Base-by-base conservation (phyloP, 805 yeast species). In the Metschnikowia rubicola region DNA sequence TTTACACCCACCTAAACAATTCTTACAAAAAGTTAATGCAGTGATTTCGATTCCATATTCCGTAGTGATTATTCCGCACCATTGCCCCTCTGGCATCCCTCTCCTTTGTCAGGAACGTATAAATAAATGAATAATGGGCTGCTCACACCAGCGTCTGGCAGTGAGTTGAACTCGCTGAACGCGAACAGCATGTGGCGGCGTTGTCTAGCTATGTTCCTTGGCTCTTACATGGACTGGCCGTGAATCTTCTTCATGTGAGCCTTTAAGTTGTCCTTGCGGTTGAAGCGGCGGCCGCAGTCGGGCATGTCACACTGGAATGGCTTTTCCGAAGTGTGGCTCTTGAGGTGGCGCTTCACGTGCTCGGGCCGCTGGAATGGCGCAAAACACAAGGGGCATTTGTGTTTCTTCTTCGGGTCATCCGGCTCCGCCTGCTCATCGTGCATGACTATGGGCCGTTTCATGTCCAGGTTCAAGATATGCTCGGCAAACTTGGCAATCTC, bases 341-440 rank as follows among this genome's bases (percentile, higher is more conserved):
- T 73, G 76, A 80, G 70, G 57, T 80, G 82, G 51, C 88, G 62
- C 60, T 80, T 83, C 29, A 83, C 89, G 62, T 83, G 89, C 57
- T 83, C 89, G 2, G 89, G 86, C 53, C 86, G 64, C 60, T 82
- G 88, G 69, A 83, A 83, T 42, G 77, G 64, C 35, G 81, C 73
- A 40, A 77, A 79, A 59, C 88, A 82, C 36, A 81, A 61, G 1
- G 86, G 86, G 65, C 89, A 83, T 53, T 73, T 73, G 62, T 83
- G 87, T 42, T 73, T 71, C 62, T 82, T 83, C 57, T 79, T 81
- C 8, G 75, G 73, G 51, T 71, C 75, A 36, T 52, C 43, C 30
- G 48, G 48, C 41, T 77, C 73, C 43, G 70, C 68, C 55, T 68
- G 57, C 41, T 61, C 65, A 11, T 55, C 55, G 41, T 50, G 56